Percentiles rank a stretch among this genome's conserved stretches.
Conservation (phyloP, 2,329 filamentous ascomycete species). For the Penicillium thymicola region DNA sequence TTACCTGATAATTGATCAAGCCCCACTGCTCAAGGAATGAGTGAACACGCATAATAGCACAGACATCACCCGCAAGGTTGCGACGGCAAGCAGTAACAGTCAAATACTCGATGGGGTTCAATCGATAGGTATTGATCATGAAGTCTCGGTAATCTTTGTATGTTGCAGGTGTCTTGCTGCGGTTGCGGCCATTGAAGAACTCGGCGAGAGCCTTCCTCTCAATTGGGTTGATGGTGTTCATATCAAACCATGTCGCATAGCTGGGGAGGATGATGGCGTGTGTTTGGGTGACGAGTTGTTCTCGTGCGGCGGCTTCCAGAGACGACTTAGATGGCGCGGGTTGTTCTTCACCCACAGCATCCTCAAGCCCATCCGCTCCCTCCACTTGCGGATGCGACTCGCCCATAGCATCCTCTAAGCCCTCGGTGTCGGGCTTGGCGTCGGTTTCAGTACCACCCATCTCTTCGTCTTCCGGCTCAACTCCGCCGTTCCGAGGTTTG, state of each 20-base stretch:
- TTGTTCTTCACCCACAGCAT: conserved; percentile 50
- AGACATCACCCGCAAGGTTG: conserved; percentile 95
- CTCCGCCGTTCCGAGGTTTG: conserved; percentile 58
- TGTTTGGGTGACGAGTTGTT: conserved; percentile 88
- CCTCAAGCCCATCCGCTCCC: conserved; percentile 31
- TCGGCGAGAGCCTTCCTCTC: conserved; percentile 94
- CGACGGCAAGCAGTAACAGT: conserved; percentile 94
- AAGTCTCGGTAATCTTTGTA: conserved; percentile 99
- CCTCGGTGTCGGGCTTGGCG: conserved; percentile 46
- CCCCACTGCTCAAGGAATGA: conserved; percentile 98
- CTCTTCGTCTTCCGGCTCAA: conserved; percentile 67
- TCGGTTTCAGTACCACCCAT: conserved; percentile 64
- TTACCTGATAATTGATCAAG: conserved; percentile 96
- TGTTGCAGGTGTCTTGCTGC: conserved; percentile 93
- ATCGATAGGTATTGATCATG: conserved; percentile 98
- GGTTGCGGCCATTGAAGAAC: conserved; percentile 97
- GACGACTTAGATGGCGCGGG: conserved; percentile 71
- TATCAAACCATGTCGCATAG: conserved; percentile 99
- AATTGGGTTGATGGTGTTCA: conserved; percentile 85
- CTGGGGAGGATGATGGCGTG: conserved; percentile 95
- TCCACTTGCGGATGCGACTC: conserved; percentile 46
- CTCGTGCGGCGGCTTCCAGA: conserved; percentile 80
- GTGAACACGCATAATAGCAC: conserved; percentile 98
- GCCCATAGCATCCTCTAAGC: conserved; percentile 47
- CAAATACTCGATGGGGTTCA: conserved; percentile 93